Evolutionary conservation across 2,329 filamentous ascomycete species (phyloP), one percentile per base, ranked within the genome.

Genomic region (Sclerotinia borealis): DNA sequence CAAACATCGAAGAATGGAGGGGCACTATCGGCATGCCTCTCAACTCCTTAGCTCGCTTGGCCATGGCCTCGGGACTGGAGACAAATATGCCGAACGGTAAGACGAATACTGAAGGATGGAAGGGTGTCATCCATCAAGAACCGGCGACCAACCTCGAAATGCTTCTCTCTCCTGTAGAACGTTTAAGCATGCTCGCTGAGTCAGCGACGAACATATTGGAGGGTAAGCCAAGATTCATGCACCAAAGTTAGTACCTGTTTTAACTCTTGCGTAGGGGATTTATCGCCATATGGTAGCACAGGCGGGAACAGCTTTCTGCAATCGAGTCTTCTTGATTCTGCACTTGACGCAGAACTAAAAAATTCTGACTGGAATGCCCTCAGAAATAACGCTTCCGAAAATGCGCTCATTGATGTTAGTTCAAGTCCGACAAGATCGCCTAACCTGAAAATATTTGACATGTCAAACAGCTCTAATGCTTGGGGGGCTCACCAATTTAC

Each of bases 291-390:
- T 25, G 15, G 11, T 9, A 13, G 41, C 4, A 19, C 15, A 6
- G 13, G 2, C 4, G 15, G 25, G 7, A 1, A 8, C 3, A 25
- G 17, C 7, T 22, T 22, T 6, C 22, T 25, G 29, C 54, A 58
- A 15, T 47, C 54, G 25, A 45, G 39, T 11, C 54, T 58, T 58
- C 54, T 58, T 58, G 54, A 58, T 45, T 58, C 54, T 45, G 39
- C 2, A 13, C 13, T 58, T 58, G 54, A 58, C 29, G n/a, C 54
- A 10, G 54, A 58, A 36, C 17, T 58, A 3, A 22, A 13, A 9
- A 58, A 25, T 34, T 58, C 13, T 4, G 54, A 58, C 31, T 58
- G 54, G 54, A 45, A 58, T 22, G n/a, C 54, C 17, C 22, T 58
- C 13, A 58, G 54, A 34, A 41, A 36, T 13, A 25, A 58, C 3